A percentile compares a stretch with the other conserved stretches of the same genome.
Evolutionary conservation across 805 yeast genomes (phyloP).

Genomic region (Hemisphaericaspora nanyangensis): DNA sequence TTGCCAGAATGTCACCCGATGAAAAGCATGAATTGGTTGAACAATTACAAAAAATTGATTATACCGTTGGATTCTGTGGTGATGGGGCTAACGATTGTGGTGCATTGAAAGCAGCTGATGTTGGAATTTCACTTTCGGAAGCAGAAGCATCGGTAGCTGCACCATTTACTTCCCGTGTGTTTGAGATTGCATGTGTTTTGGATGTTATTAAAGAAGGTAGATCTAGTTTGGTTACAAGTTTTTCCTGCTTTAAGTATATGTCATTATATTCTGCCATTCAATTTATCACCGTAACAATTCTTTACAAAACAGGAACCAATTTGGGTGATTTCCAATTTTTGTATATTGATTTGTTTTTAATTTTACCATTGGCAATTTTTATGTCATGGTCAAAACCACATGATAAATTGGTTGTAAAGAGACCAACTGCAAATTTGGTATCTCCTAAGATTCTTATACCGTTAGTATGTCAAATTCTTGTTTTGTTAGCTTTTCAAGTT

Average conservation of each 20-base stretch:
- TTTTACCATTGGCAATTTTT: constrained; percentile 91
- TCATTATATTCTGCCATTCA: constrained; percentile 95
- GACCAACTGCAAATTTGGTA: constrained; percentile 93
- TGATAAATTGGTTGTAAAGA: constrained; percentile 52
- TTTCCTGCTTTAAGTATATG: constrained; percentile 97
- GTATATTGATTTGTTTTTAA: constrained; percentile 86
- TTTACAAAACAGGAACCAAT: constrained; percentile 86
- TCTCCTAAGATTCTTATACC: constrained; percentile 86
- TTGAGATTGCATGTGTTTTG: constrained; percentile 89
- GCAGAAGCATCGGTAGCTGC: constrained; percentile 99
- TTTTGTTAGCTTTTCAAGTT: constrained; percentile 64
- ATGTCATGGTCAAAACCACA: constrained; percentile 97
- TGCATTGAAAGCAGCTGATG: constrained; percentile 95
- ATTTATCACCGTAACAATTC: constrained; percentile 78
- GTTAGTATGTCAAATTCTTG: constrained; percentile 67
- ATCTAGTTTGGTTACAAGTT: constrained; percentile 90
- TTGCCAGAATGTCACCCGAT: constrained; percentile 98
- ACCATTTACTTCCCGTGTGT: constrained; percentile 87
- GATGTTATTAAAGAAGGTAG: constrained; percentile 93
- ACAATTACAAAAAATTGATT: constrained; percentile 77
- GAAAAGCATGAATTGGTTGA: constrained; percentile 95
- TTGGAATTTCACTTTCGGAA: constrained; percentile 91
- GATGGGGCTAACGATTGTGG: constrained; percentile 99
- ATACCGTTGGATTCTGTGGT: constrained; percentile 96
- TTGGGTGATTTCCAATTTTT: constrained; percentile 95